Evolutionary conservation across 805 yeast genomes (phyloP), one percentile per base, ranked within the genome.

Genomic region (Lachancea fermentati): DNA sequence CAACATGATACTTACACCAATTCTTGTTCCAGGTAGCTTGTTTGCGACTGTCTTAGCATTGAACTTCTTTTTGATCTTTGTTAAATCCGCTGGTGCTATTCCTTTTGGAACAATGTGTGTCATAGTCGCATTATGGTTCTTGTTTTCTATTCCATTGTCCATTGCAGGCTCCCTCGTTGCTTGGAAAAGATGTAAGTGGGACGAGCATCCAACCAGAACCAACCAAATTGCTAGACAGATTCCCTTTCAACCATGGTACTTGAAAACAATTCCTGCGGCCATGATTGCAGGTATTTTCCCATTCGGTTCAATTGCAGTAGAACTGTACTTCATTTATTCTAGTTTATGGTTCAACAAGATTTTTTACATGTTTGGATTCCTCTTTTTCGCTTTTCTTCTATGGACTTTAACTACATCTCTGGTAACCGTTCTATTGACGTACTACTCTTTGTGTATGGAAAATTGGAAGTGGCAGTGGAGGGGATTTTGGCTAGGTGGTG

Each of bases 401-500:
- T 83, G 87, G 86, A 68, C 85, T 9, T 54, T 83, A 52, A 88
- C 96, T 4, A 82, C 95, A 11, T 72, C 83, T 11, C 71, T 89
- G 44, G 87, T 88, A 22, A 81, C 96, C 0, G 69, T 88, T 16
- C 69, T 91, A 55, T 74, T 87, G 62, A 77, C 83, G 19, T 93
- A 93, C 63, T 83, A 85, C 68, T 75, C 87, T 3, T 72, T 93
- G 49, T 86, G 95, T 58, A 69, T 86, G 37, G 98, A 93, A 60
- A 86, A 93, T 63, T 89, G 94, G 71, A 79, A 80, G 62, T 93
- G 98, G 98, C 97, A 91, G 59, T 93, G 98, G 98, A 79, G 89
- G 62, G 78, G 95, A 3, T 76, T 83, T 54, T 75, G 87, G 44
- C 85, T 95, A 19, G 97, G 96, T 32, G 93, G 96, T 29, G 79